These are phyloP conservation scores for Candida koratica DNA, from an alignment of 805 yeast species.

Conservation along the genomic window DNA sequence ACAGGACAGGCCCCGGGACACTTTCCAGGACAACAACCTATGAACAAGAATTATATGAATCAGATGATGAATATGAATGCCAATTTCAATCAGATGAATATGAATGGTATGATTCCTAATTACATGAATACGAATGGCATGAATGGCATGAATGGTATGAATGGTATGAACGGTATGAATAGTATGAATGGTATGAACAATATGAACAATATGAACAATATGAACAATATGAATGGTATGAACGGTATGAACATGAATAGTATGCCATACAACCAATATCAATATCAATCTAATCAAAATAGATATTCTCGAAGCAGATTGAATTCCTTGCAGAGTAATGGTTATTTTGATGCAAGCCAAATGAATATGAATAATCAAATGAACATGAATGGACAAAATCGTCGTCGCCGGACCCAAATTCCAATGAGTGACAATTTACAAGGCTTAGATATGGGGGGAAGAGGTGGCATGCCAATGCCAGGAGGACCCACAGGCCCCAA, in stretches of 20 bases:
- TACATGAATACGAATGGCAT: slow-evolving; percentile 2
- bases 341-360: slow-evolving; percentile 9
- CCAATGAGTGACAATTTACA: slow-evolving; percentile 25
- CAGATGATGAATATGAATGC: slow-evolving; percentile 9
- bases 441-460: slow-evolving; percentile 41
- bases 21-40: slow-evolving; percentile 3
- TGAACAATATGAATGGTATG: slow-evolving; percentile 9
- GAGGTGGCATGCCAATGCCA: slow-evolving; percentile 46
- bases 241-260: slow-evolving; percentile 5
- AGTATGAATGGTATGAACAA: slow-evolving; percentile 1
- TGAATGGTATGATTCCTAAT: slow-evolving; percentile 4
- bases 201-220: slow-evolving; percentile 3
- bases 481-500: slow-evolving; percentile 16
- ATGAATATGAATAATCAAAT: background rate
- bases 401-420: slow-evolving; percentile 34
- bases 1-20: slow-evolving; percentile 2
- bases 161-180: slow-evolving; percentile 7
- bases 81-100: slow-evolving; percentile 8
- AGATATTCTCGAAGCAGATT: slow-evolving; percentile 13
- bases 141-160: slow-evolving; percentile 9
- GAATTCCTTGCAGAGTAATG: slow-evolving; percentile 16
- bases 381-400: slow-evolving; percentile 18
- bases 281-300: slow-evolving; percentile 2
- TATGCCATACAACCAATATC: slow-evolving; percentile 9
- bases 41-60: slow-evolving; percentile 2